Conservation (phyloP, 208 protist species). For the Porcisia deanei region DNA sequence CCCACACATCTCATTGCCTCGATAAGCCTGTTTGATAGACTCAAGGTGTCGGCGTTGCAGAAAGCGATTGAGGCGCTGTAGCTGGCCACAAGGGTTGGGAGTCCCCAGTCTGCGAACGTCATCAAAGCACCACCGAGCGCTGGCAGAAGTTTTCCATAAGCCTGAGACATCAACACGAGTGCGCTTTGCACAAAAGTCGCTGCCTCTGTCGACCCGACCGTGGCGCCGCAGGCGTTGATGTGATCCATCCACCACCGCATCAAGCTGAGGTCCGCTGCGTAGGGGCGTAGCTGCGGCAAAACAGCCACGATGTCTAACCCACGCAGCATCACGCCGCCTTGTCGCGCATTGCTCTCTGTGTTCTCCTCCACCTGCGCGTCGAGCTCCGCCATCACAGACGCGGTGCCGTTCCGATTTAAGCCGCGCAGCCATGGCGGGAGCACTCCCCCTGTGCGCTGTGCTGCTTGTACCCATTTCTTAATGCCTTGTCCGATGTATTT, state of each 20-base stretch:
- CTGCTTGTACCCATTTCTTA: slow-evolving; percentile 22
- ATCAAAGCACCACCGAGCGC: slow-evolving; percentile 29
- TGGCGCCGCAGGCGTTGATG: slow-evolving; percentile 17
- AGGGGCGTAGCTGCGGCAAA: slow-evolving; percentile 67
- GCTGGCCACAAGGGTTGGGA: slow-evolving; percentile 37
- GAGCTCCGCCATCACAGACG: slow-evolving; percentile 19
- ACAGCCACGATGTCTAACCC: slow-evolving; percentile 74
- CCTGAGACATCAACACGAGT: slow-evolving; percentile 14
- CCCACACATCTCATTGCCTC: slow-evolving; percentile 43
- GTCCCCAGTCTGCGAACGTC: slow-evolving; percentile 42
- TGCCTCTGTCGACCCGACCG: slow-evolving; percentile 20
- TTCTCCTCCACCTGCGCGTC: slow-evolving; percentile 70
- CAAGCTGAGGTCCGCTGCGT: slow-evolving; percentile 60
- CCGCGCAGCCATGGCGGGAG: slow-evolving; percentile 34
- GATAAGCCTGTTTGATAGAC: slow-evolving; percentile 35
- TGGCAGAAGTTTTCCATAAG: slow-evolving; percentile 39
- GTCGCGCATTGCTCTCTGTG: slow-evolving; percentile 36
- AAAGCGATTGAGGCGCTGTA: slow-evolving; percentile 36
- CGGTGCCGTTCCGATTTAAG: slow-evolving; percentile 16
- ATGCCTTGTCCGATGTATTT: slow-evolving; percentile 25
- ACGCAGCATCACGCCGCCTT: slow-evolving; percentile 63
- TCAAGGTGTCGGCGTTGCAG: slow-evolving; percentile 15
- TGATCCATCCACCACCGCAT: slow-evolving; percentile 72
- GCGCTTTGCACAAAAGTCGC: slow-evolving; percentile 12
- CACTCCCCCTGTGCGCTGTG: slow-evolving; percentile 25